phyloP scores from a whole-genome alignment of 208 protist species.

The Trypanosoma theileri region DNA sequence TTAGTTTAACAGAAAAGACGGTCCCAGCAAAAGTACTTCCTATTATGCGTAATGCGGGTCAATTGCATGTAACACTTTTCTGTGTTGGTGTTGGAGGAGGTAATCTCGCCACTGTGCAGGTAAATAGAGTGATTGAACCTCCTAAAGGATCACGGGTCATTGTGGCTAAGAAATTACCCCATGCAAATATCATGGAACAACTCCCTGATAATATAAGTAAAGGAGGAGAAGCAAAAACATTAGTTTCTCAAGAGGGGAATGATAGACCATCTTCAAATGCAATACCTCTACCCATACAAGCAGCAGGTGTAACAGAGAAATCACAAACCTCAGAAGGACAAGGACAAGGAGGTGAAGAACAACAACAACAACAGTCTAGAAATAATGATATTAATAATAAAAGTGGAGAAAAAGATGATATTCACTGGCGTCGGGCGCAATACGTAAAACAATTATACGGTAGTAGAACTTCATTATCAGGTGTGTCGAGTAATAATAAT shows the following conservation, averaged over 20 bases:
- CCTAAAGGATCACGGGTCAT: slow-evolving; percentile 46
- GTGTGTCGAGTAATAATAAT: slow-evolving; percentile 56
- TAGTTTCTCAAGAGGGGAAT: background rate
- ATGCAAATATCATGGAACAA: slow-evolving; percentile 40
- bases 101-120: background rate
- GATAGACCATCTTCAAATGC: background rate
- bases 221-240: background rate
- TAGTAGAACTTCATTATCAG: slow-evolving; percentile 28
- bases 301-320: background rate
- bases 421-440: slow-evolving; percentile 69
- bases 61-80: slow-evolving; percentile 86
- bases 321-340: background rate
- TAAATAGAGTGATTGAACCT: slow-evolving; percentile 17
- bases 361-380: slow-evolving; percentile 12
- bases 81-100: slow-evolving; percentile 46
- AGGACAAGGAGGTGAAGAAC: background rate
- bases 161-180: slow-evolving; percentile 70
- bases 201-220: background rate
- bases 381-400: background rate
- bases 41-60: slow-evolving; percentile 66
- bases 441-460: slow-evolving; percentile 54
- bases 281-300: background rate
- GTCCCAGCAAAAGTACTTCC: slow-evolving; percentile 74
- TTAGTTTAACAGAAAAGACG: slow-evolving; percentile 67
- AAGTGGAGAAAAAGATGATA: slow-evolving; percentile 8